Base-by-base conservation (phyloP, 2,329 filamentous ascomycete genomes). In the Alternaria tenuissima region DNA sequence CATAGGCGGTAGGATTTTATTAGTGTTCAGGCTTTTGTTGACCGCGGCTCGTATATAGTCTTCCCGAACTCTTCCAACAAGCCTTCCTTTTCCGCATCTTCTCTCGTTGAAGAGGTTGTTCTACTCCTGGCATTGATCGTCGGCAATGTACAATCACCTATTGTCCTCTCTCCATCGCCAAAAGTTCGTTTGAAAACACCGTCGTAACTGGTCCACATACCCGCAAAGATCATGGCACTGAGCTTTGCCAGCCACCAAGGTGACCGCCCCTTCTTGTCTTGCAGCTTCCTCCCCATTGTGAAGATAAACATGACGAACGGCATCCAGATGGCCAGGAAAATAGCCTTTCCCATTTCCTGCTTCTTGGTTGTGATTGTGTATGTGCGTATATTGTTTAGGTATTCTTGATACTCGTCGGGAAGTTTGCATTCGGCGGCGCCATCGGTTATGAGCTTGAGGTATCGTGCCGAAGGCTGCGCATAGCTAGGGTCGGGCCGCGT, bases 371-470 rank as follows among this genome's bases (percentile, higher is more conserved):
- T 97, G 22, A 87, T 82, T 0, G 82, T 87, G 76, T 94, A 98
- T 0, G 91, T 82, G 55, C 87, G 85, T 46, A 97, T 83, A 14
- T 84, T 80, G 7, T 85, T 81, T 4, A 99, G 84, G 76, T 94
- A 96, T 2, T 81, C 80, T 68, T 89, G 89, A 74, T 97, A 99
- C 55, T 91, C 89, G 5, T 84, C 79, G 0, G 95, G 95, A 1
- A 99, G 83, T n/a, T 84, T 82, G 74, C 95, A 91, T 76, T 98
- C 93, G 2, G 82, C 81, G 0, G 92, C 94, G 16, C 95, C 95
- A 65, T 90, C 87, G 14, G 85, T 87, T 68, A 99, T 87, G 52
- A 97, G 85, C 62, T 90, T 89, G 24, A 97, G 82, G 76, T 99
- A 98, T 12, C 95, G 89, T 43, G 87, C 83, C 2, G 92, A 96